These are phyloP conservation scores for Kernera saxatilis DNA, from an alignment of 345 rosid genomes.

Conservation along the genomic window DNA sequence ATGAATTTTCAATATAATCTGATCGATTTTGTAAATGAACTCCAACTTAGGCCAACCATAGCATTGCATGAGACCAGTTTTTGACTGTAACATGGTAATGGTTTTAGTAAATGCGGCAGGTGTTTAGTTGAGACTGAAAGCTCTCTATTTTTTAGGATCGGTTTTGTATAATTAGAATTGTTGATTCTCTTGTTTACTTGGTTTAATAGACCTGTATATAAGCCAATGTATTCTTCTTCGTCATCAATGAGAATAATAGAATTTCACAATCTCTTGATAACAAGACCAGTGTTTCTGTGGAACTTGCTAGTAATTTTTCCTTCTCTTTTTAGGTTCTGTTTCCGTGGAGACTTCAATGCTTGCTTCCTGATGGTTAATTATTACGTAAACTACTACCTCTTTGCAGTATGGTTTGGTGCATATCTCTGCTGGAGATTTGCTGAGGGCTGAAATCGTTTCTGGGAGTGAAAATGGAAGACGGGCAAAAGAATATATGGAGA, in stretches of 20 bases:
- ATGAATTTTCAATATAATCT: not conserved
- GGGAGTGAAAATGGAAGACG: slow-evolving; percentile 82
- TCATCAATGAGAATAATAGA: not conserved
- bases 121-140: not conserved
- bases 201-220: too few species aligned
- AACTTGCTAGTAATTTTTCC: not conserved
- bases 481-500: slow-evolving; percentile 85
- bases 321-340: not conserved
- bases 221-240: too few species aligned
- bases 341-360: not conserved
- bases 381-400: not conserved
- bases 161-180: not conserved
- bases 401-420: slow-evolving; percentile 93
- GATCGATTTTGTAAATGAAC: not conserved
- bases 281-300: not conserved
- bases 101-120: not conserved
- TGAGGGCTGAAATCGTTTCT: slow-evolving; percentile 70
- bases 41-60: not conserved
- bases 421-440: slow-evolving; percentile 84
- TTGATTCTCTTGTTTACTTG: not conserved
- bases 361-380: not conserved
- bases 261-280: not conserved
- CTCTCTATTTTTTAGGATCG: too few species aligned
- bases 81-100: not conserved
- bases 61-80: not conserved